These are phyloP conservation scores for Heimioporus retisporus DNA, from an alignment of 1,284 basidiomycete species.

Conservation along the genomic window DNA sequence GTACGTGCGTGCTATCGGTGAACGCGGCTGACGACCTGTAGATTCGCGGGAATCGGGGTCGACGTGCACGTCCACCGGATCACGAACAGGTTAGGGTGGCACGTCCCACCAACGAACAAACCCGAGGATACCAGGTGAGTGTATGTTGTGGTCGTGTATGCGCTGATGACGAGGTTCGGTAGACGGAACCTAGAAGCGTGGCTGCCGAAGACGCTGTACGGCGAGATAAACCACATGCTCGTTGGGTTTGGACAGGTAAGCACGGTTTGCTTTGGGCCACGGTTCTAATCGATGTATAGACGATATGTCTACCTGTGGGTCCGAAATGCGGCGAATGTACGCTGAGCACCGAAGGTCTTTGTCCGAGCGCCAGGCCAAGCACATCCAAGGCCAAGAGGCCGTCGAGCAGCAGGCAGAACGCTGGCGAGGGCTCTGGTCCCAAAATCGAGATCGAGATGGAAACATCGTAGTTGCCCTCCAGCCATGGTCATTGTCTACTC, in stretches of 20 bases:
- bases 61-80: slow-evolving; percentile 98
- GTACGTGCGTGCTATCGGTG: slow-evolving; percentile 52
- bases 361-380: slow-evolving; percentile 64
- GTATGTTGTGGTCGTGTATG: too few relatives aligned
- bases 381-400: slow-evolving; percentile 37
- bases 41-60: slow-evolving; percentile 96
- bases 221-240: slow-evolving; percentile 88
- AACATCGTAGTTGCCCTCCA: slow-evolving; percentile 2
- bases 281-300: slow-evolving; percentile 50
- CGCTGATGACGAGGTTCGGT: too few relatives aligned
- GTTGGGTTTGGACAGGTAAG: slow-evolving; percentile 94
- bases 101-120: slow-evolving; percentile 83
- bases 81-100: slow-evolving; percentile 94
- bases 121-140: slow-evolving; percentile 86
- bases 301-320: slow-evolving; percentile 84
- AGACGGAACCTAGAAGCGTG: slow-evolving; percentile 93
- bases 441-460: slow-evolving; percentile 53
- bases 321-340: slow-evolving; percentile 88
- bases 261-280: too few relatives aligned
- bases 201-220: slow-evolving; percentile 85
- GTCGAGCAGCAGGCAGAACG: not conserved
- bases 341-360: slow-evolving; percentile 63
- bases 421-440: slow-evolving; percentile 37
- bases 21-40: slow-evolving; percentile 38
- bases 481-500: too few relatives aligned